Evolutionary conservation across 331 rosid genomes (phyloP), one percentile per base, ranked within the genome.

Genomic region (Telfairia occidentalis): DNA sequence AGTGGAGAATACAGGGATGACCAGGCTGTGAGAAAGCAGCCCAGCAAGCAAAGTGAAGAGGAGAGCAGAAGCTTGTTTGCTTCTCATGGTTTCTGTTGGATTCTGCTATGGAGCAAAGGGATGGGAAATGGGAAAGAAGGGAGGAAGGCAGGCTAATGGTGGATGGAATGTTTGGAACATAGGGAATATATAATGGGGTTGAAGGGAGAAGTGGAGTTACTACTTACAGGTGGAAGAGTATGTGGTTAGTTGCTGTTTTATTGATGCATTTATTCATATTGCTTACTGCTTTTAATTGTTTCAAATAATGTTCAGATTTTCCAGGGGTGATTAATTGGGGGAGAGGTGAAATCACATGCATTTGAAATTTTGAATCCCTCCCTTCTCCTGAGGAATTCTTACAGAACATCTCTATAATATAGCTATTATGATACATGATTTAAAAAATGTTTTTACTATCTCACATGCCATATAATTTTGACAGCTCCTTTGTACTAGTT

Each of bases 231-330:
- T 87, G 90, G 79, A 82, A 76, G 78, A 77, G 88, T 78, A 15
- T 82, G 92, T 59, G 77, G 94, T 88, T 93, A 78, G 98, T 89
- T 91, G 95, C 76, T 81, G 61, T 80, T 9, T 75, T 86, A 86
- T 90, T 87, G 90, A 77, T 80, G 89, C 96, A 94, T 89, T 94
- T 85, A 94, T 83, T 88, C 81, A 45, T 59, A n/a, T 64, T 52
- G 76, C 82, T 87, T 81, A 87, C 86, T 83, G 66, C 81, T 74
- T 58, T 70, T 8, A 60, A 71, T 73, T 73, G 49, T 66, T 42
- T 34, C 46, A 61, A 74, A 52, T 54, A 38, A 74, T 54, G 65
- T 21, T 53, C 52, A 73, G 24, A 50, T 73, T 55, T 73, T 73
- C 52, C 40, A 73, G 38, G 43, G 43, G 9, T 37, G 45, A 53